Percentiles rank a stretch among this genome's conserved stretches.
phyloP scores from a whole-genome alignment of 768 basidiomycete genomes.

The Rhodotorula sphaerocarpa region DNA sequence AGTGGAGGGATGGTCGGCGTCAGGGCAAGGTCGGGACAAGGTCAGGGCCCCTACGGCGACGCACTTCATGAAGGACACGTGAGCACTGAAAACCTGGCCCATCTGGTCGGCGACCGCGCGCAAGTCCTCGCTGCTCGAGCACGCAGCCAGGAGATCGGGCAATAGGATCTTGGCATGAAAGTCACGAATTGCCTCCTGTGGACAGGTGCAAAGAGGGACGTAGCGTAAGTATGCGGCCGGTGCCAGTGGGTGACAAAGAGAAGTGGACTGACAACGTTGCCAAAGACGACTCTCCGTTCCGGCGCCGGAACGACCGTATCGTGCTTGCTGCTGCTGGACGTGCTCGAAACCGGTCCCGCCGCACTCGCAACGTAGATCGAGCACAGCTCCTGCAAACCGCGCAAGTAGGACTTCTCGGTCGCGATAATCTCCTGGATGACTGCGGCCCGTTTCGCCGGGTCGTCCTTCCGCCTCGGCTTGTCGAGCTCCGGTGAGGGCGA shows the following conservation, averaged over 20 bases:
- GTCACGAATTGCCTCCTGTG: slow-evolving; percentile 67
- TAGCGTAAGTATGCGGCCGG: not conserved
- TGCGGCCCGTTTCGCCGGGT: slow-evolving; percentile 71
- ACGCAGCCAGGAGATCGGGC: slow-evolving; percentile 71
- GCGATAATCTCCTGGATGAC: slow-evolving; percentile 87
- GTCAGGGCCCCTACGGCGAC: no score
- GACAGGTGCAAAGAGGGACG: no score
- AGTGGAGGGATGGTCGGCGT: not conserved
- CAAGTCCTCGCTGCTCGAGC: slow-evolving; percentile 1
- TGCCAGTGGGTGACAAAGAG: no score
- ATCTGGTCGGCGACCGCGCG: slow-evolving; percentile 62
- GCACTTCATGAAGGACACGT: slow-evolving; percentile 85
- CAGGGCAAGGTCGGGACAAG: no score
- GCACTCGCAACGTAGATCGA: slow-evolving; percentile 91
- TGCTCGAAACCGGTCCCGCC: slow-evolving; percentile 53
- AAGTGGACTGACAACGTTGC: slow-evolving; percentile 51
- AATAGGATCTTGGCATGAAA: slow-evolving; percentile 92
- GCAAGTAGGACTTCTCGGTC: slow-evolving; percentile 90
- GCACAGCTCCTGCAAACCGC: slow-evolving; percentile 83
- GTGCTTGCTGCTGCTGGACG: slow-evolving; percentile 58
- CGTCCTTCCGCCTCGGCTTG: slow-evolving; percentile 49
- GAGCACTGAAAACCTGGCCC: slow-evolving; percentile 79
- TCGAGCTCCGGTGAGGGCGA: no score
- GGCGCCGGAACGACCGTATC: slow-evolving; percentile 76
- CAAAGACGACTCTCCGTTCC: slow-evolving; percentile 86